phyloP scores from a whole-genome alignment of 768 basidiomycete species.

The Sporobolomyces phaffii region DNA sequence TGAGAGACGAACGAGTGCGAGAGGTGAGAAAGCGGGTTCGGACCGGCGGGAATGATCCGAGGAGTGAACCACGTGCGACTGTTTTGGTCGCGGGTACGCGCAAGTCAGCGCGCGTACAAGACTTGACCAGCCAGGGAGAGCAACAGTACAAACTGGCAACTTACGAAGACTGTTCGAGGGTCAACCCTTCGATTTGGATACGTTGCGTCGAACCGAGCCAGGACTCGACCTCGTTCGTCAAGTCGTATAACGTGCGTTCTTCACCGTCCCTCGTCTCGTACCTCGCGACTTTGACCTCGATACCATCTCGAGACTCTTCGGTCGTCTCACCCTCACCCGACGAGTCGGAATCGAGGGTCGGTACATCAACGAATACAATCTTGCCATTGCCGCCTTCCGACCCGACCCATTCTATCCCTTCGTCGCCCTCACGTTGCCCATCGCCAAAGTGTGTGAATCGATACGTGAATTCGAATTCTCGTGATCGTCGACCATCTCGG shows the following conservation, averaged over 20 bases:
- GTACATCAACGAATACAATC: not conserved
- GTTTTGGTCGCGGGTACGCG: not conserved
- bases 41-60: not conserved
- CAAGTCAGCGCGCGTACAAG: too few species aligned
- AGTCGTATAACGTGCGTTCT: not conserved
- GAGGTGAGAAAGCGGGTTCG: not conserved
- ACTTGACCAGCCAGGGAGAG: too few species aligned
- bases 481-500: not conserved
- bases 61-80: conserved; percentile 33
- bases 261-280: not conserved
- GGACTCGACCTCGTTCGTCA: not conserved
- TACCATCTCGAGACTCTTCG: too few species aligned
- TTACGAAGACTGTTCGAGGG: conserved; percentile 26
- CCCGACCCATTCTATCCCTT: not conserved
- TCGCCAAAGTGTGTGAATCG: not conserved
- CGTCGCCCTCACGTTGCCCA: not conserved
- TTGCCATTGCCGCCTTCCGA: not conserved
- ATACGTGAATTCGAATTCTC: not conserved
- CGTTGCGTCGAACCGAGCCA: not conserved
- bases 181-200: not conserved
- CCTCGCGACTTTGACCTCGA: too few species aligned
- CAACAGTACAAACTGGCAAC: too few species aligned
- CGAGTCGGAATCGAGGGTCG: too few species aligned
- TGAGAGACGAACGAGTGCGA: not conserved
- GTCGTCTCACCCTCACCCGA: too few species aligned